Evolutionary conservation across 2,329 filamentous ascomycete species (phyloP).

Genomic region (Beauveria brongniartii): DNA sequence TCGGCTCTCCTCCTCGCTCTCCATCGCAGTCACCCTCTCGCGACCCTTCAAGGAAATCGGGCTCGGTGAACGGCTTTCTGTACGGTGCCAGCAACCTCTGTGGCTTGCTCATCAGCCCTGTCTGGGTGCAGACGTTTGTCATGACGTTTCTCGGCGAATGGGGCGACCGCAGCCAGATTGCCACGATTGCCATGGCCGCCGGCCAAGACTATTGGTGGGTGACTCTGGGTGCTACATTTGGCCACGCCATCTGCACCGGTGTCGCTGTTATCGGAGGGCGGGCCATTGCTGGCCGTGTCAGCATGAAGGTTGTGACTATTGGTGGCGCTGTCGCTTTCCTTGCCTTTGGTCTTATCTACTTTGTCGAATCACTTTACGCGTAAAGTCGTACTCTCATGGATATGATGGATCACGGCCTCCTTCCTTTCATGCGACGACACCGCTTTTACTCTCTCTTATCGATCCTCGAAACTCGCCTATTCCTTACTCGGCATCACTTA

Average conservation of each 20-base stretch:
- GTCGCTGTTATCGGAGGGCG: conserved; percentile 86
- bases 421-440: background rate
- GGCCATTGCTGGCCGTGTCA: conserved; percentile 88
- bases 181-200: conserved; percentile 97
- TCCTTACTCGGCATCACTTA: background rate
- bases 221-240: conserved; percentile 75
- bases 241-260: conserved; percentile 84
- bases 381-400: conserved; percentile 19
- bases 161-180: conserved; percentile 96
- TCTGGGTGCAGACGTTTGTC: conserved; percentile 97
- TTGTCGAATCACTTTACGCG: conserved; percentile 66
- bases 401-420: background rate
- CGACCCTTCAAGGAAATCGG: conserved; percentile 41
- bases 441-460: background rate
- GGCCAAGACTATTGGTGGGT: conserved; percentile 99
- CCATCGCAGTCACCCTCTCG: conserved; percentile 68
- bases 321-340: conserved; percentile 88
- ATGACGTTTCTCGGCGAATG: conserved; percentile 99
- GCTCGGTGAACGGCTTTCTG: conserved; percentile 32
- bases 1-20: conserved; percentile 73
- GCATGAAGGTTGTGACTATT: conserved; percentile 89
- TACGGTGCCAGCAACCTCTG: conserved; percentile 76
- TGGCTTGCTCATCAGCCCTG: conserved; percentile 81
- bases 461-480: background rate
- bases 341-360: conserved; percentile 84